A percentile compares a stretch with the other conserved stretches of the same genome.
phyloP scores from a whole-genome alignment of 495 filamentous ascomycete species.

The Beverwykella pulmonaria region DNA sequence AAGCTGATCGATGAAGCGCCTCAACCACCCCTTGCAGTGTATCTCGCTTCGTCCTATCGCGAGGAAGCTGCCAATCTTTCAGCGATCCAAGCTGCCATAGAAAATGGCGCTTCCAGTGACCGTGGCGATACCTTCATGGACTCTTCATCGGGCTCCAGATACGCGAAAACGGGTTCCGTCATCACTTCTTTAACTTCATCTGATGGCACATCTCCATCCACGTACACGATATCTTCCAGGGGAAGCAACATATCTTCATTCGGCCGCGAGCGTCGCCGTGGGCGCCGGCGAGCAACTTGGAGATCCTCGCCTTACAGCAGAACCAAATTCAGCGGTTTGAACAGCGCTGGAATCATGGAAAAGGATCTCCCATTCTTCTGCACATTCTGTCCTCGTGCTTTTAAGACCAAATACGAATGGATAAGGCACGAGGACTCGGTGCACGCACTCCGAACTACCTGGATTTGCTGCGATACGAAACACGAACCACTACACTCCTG shows the following conservation, averaged over 20 bases:
- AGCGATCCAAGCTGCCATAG: conserved; percentile 26
- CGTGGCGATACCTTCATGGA: conserved; percentile 7
- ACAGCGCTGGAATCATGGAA: background rate
- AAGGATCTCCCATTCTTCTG: conserved; percentile 30
- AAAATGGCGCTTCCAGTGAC: conserved; percentile 6
- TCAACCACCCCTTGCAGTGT: conserved; percentile 18
- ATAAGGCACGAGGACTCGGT: conserved; percentile 34
- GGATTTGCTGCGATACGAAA: conserved; percentile 28
- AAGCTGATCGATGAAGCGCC: conserved; percentile 12
- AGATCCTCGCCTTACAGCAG: conserved; percentile 22
- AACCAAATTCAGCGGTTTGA: conserved; percentile 8
- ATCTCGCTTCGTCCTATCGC: conserved; percentile 21
- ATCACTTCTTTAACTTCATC: conserved; percentile 30
- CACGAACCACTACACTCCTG: conserved; percentile 3
- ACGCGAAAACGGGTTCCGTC: conserved; percentile 14
- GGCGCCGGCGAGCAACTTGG: conserved; percentile 24
- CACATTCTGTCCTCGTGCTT: conserved; percentile 30
- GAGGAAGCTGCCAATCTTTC: conserved; percentile 20
- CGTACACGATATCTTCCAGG: conserved; percentile 23
- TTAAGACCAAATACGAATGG: conserved; percentile 36
- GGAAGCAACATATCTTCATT: conserved; percentile 32
- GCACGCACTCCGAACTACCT: conserved; percentile 31
- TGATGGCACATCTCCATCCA: conserved; percentile 15
- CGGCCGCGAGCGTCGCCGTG: conserved; percentile 24
- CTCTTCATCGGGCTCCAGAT: conserved; percentile 18